Conservation (phyloP, 257 asterid species). For the Rhazya stricta region DNA sequence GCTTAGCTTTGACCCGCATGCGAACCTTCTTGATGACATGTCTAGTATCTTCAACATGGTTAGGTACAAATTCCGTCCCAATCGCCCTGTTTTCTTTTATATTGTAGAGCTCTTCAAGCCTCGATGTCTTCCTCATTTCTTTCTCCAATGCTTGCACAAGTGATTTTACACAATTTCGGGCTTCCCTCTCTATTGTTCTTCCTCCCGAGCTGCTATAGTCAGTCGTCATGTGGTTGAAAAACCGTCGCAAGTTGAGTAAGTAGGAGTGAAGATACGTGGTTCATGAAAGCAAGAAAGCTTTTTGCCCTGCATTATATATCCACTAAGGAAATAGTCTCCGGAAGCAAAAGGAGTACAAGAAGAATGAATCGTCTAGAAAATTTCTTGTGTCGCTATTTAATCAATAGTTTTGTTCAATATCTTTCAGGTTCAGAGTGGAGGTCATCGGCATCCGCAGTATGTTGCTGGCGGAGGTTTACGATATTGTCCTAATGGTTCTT, state of each 20-base stretch:
- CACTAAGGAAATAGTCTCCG: neutral
- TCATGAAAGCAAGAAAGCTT: neutral
- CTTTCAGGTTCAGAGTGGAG: constrained; percentile 30
- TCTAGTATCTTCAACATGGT: neutral
- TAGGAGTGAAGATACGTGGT: neutral
- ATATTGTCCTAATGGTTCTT: constrained; percentile 24
- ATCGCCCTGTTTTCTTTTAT: neutral
- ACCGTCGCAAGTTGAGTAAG: neutral
- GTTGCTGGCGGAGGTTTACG: constrained; percentile 26
- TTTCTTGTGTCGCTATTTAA: no score
- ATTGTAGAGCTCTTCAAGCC: neutral
- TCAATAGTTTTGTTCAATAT: no score
- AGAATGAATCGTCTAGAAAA: neutral
- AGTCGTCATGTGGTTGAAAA: neutral
- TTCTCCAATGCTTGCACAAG: neutral
- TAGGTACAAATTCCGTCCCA: neutral
- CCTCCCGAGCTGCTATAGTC: neutral
- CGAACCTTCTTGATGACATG: neutral
- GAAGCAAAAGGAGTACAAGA: neutral
- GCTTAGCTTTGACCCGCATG: neutral
- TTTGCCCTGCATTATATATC: neutral
- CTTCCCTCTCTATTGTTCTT: neutral
- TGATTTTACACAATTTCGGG: neutral
- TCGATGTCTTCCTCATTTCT: neutral
- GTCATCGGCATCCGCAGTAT: constrained; percentile 22